Evolutionary conservation across 345 rosid species (phyloP).

Genomic region (Eucalyptus grandis): DNA sequence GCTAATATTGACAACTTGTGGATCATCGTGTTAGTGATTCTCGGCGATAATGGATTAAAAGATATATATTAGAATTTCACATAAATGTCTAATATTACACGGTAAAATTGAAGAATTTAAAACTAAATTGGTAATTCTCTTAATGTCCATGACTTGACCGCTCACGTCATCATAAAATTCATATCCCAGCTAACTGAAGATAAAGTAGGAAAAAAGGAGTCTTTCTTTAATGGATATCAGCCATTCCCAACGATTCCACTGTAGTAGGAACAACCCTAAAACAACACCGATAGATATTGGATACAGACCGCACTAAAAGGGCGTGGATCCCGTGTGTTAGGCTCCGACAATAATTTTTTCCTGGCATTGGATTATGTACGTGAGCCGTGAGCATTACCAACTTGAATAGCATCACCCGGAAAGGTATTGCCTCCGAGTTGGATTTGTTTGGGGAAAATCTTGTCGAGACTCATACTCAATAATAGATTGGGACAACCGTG

Average conservation of each 20-base stretch:
- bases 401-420: neutral
- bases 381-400: neutral
- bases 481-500: neutral
- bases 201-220: neutral
- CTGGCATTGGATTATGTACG: neutral
- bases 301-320: neutral
- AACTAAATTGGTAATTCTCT: neutral
- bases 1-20: neutral
- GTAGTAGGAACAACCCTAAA: neutral
- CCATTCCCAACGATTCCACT: neutral
- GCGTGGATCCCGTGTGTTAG: neutral
- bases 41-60: accelerated
- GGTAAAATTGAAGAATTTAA: neutral
- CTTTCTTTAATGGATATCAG: neutral
- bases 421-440: neutral
- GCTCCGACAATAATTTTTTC: neutral
- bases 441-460: neutral
- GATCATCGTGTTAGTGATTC: neutral
- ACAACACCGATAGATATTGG: neutral
- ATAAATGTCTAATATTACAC: neutral
- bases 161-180: neutral
- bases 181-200: neutral
- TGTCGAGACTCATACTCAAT: neutral
- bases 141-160: neutral
- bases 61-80: neutral